These are phyloP conservation scores for Didymella exigua DNA, from an alignment of 2,329 filamentous ascomycete species.

Conservation along the genomic window DNA sequence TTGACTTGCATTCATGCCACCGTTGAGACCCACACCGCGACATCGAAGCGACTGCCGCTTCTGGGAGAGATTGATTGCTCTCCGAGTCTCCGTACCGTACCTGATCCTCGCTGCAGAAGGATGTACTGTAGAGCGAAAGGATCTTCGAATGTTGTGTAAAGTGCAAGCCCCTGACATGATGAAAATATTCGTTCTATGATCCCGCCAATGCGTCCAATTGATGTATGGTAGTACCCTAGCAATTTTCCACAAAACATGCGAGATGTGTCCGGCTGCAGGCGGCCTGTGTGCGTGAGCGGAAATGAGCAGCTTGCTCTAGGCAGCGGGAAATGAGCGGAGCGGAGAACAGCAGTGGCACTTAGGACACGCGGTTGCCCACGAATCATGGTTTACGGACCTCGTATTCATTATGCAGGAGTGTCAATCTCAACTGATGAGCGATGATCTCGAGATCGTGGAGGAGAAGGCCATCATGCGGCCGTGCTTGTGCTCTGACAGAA, in stretches of 20 bases:
- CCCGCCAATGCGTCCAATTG: not conserved
- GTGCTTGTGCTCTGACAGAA: constrained; percentile 14
- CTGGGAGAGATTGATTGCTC: constrained; percentile 10
- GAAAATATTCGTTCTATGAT: not conserved
- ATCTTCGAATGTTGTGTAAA: constrained; percentile 4
- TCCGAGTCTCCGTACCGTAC: not conserved
- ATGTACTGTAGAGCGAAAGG: not conserved
- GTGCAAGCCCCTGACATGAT: not conserved
- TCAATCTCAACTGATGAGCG: not conserved
- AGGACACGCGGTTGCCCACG: not conserved
- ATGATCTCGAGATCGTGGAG: constrained; percentile 2
- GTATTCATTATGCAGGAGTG: not conserved
- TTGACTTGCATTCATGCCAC: constrained; percentile 34
- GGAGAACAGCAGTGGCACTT: constrained; percentile 8
- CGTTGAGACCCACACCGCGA: constrained; percentile 30
- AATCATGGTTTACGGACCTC: constrained; percentile 2
- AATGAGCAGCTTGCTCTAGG: constrained; percentile 2
- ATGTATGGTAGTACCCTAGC: not conserved
- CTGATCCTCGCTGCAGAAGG: constrained; percentile 7
- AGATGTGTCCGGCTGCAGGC: not conserved
- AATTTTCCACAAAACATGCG: not conserved
- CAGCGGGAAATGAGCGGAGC: constrained; percentile 12
- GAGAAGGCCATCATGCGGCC: constrained; percentile 6
- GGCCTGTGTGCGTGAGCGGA: constrained; percentile 8
- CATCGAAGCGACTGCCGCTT: constrained; percentile 26